Percentiles rank a stretch among this genome's conserved stretches.
Conservation (phyloP, 169 alveolate genomes). For the Plasmodium vivax region DNA sequence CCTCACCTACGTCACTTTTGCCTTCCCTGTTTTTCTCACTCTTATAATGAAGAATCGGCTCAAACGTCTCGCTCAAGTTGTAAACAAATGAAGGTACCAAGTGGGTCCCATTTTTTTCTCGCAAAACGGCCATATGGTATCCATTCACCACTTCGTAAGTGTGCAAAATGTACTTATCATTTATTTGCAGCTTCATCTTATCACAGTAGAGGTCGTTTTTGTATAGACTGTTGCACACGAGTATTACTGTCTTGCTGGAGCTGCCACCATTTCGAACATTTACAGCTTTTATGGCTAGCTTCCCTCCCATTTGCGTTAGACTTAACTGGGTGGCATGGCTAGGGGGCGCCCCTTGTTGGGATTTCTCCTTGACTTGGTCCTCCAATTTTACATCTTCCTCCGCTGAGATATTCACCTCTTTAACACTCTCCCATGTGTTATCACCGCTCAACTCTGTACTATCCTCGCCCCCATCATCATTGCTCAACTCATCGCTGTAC, state of each 20-base stretch:
- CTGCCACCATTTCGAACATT: not conserved
- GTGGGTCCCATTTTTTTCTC: not conserved
- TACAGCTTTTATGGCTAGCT: constrained; percentile 1
- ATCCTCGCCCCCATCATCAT: not conserved
- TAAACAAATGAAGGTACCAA: not conserved
- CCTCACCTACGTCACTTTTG: not conserved
- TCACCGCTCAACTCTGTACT: not conserved
- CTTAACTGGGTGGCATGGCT: not conserved
- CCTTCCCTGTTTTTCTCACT: not conserved
- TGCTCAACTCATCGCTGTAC: not conserved
- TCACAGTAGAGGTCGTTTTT: constrained; percentile 10
- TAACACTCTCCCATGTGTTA: not conserved
- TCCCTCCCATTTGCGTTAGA: not conserved
- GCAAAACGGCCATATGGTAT: not conserved
- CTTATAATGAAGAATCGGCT: not conserved
- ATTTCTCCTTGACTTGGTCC: not conserved
- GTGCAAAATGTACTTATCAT: not conserved
- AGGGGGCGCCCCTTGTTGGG: not conserved
- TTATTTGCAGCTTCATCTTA: not conserved
- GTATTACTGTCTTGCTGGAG: not conserved
- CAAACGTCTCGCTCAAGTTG: constrained; percentile 3
- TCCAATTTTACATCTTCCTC: not conserved
- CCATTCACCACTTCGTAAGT: not conserved
- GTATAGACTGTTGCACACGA: not conserved
- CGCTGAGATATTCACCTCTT: not conserved